Percentiles rank a stretch among this genome's conserved stretches.
phyloP scores from a whole-genome alignment of 2,329 filamentous ascomycete genomes.

The Moelleriella libera region DNA sequence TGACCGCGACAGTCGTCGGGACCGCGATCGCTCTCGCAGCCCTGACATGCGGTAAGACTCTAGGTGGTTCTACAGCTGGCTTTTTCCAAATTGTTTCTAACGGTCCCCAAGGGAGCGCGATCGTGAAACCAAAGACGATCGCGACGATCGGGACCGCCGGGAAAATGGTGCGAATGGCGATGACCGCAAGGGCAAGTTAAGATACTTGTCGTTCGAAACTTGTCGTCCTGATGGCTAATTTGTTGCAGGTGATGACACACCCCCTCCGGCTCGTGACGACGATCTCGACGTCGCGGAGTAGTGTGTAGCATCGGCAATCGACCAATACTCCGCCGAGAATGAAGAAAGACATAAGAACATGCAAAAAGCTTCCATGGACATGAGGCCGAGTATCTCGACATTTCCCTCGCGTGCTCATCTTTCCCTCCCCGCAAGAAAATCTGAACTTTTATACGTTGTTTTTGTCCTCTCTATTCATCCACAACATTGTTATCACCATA shows the following conservation, averaged over 20 bases:
- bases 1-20: slow-evolving; percentile 60
- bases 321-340: too few species aligned
- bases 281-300: slow-evolving; percentile 91
- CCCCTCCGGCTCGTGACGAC: slow-evolving; percentile 64
- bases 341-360: too few species aligned
- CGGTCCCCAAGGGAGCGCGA: slow-evolving; percentile 30
- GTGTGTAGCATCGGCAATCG: slow-evolving; percentile 1
- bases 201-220: neutral
- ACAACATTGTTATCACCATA: slow-evolving; percentile 4
- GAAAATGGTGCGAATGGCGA: slow-evolving; percentile 74
- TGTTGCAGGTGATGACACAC: slow-evolving; percentile 41
- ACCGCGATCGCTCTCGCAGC: slow-evolving; percentile 64
- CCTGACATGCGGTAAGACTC: slow-evolving; percentile 41
- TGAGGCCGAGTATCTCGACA: neutral
- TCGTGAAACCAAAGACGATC: slow-evolving; percentile 47
- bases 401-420: neutral
- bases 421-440: neutral
- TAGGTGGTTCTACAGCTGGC: too few species aligned
- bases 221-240: neutral
- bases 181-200: slow-evolving; percentile 66
- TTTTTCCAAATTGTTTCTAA: neutral
- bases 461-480: neutral
- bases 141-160: slow-evolving; percentile 59
- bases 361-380: neutral
- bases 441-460: neutral